These are phyloP conservation scores for Rutidosis leptorrhynchoides DNA, from an alignment of 129 eudicot genomes.

Conservation along the genomic window DNA sequence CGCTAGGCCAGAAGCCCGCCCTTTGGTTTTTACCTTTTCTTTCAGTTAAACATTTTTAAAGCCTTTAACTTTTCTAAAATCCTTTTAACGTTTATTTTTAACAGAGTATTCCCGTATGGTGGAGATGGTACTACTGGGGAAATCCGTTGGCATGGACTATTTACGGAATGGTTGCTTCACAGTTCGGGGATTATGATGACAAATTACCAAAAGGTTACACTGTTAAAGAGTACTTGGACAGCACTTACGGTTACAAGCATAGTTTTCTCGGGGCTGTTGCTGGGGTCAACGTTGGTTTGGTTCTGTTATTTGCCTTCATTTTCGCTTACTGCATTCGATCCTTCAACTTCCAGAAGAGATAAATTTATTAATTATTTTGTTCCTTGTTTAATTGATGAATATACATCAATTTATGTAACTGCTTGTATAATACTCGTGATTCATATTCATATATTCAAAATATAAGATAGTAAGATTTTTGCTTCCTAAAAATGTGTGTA, in stretches of 20 bases:
- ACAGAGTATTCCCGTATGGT: conserved; percentile 31
- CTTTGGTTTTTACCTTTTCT: not conserved
- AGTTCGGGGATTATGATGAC: conserved; percentile 32
- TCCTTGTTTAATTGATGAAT: conserved; percentile 1
- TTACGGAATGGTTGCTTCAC: conserved; percentile 27
- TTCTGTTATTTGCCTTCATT: conserved; percentile 30
- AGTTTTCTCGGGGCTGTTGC: conserved; percentile 36
- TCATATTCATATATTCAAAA: not conserved
- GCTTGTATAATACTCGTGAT: not conserved
- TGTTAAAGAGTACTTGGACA: conserved; percentile 28
- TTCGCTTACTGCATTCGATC: conserved; percentile 40
- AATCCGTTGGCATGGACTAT: not conserved
- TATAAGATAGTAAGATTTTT: not conserved
- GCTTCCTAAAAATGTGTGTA: not conserved
- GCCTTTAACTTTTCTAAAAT: not conserved
- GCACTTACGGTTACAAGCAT: conserved; percentile 23
- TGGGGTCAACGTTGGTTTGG: conserved; percentile 30
- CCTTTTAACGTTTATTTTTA: not conserved
- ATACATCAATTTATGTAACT: not conserved
- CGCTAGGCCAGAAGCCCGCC: too few relatives aligned
- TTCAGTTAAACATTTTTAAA: not conserved
- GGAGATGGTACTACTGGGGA: conserved; percentile 11
- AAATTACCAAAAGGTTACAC: not conserved
- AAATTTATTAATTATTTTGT: not conserved
- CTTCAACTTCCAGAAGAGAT: conserved; percentile 47